Evolutionary conservation across 2,329 filamentous ascomycete genomes (phyloP), one percentile per base, ranked within the genome.

Genomic region (Chaetomium sp.): DNA sequence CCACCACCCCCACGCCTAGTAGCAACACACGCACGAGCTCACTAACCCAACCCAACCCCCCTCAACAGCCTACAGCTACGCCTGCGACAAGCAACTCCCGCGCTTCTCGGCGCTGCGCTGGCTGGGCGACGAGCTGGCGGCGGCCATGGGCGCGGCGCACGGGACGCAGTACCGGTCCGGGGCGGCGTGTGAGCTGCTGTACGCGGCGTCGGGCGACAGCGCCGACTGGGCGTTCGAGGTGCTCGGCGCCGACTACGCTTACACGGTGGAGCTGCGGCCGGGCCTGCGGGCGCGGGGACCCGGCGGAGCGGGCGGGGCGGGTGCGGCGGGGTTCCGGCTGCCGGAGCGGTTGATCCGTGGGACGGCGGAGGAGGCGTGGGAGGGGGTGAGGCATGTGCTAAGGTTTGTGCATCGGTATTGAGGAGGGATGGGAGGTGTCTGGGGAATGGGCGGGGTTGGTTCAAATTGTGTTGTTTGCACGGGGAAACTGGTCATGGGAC

Each of bases 1-100:
- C 6, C 13, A 27, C 38, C 35, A 38, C 35, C 35, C 12, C 13
- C 38, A 31, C 13, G 16, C 23, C 13, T 23, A 3, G 3, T n/a
- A 51, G 53, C 13, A 27, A 3, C 45, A 21, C 23, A 25, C 45
- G 19, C 45, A 21, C 45, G 7, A 10, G 8, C n/a, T 5, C 49
- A 51, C 21, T 27, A 51, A 51, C 21, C 49, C 45, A 8, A 25
- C 21, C 13, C 13, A 49, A 0, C 1, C 42, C 13, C 5, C 13
- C 16, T n/a, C 38, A 3, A 35, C 51, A 71, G 79, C 84, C 1
- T 89, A 87, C 70, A 86, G 86, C 42, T 88, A 87, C 75, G 82
- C 81, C 3, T 88, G 85, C 77, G 76, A 77, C 74, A 19, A 73
- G 76, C 13, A 73, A 82, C 5, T 75, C 78, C 58, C 62, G 72